Base-by-base conservation (phyloP, 441 rosid genomes). In the Eugenia klotzschiana region DNA sequence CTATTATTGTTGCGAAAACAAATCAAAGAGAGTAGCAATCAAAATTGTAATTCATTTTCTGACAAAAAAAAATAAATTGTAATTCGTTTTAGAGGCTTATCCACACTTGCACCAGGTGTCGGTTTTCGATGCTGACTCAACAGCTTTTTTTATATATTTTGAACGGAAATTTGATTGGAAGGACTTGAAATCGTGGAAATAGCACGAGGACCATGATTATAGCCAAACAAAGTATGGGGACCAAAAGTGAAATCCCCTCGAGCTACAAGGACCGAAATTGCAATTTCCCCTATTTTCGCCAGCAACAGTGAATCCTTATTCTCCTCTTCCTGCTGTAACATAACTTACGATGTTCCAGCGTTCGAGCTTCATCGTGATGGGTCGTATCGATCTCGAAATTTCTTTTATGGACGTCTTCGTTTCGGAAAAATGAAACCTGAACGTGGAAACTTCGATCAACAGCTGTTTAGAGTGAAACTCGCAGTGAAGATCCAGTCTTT, bases 61-160 rank as follows among this genome's bases (percentile, higher is more conserved):
- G 40, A 37, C 40, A 3, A 37, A 37, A 3, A 37, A 37, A 37
- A 37, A 37, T 27, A 16, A 16, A 16, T 16, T 60, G 12, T 29
- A 60, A 29, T 26, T 60, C 7, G 23, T 16, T 60, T 60, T 33
- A 64, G 41, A 10, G 43, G n/a, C 23, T 29, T 29, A 2, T 33
- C 0, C 74, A 60, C 22, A 25, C 5, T 3, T 18, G 37, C 20
- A 8, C 69, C 69, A 26, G 6, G 5, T 16, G 73, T 60, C 1
- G n/a, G n/a, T 29, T 60, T 60, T 16, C 1, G n/a, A 13, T 0
- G 43, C 1, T 0, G 2, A 20, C 41, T 29, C 12, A 0, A 60
- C 11, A 60, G 9, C 40, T 1, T 46, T 43, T 2, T 9, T 29
- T 4, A 60, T 29, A 60, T 60, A 33, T 64, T 64, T 64, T 18